Base-by-base conservation (phyloP, 768 basidiomycete species). In the Serendipita sp. region DNA sequence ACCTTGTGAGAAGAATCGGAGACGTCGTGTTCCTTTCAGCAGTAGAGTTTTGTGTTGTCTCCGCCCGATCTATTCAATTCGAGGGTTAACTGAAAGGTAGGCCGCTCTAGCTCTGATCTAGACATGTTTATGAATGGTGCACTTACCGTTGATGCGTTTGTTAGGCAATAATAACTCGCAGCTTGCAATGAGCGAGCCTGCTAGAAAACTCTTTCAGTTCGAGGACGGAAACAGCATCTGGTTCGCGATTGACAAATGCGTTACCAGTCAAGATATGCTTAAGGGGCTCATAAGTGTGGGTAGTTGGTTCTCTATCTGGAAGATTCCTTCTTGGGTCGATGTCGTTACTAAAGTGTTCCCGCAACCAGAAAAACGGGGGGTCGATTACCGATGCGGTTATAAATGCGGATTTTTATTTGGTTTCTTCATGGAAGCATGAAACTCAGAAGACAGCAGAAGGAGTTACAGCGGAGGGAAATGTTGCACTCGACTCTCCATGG, bases 201-300 rank as follows among this genome's bases (percentile, higher is more conserved):
- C 48, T 7, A 5, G 23, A 10, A 16, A 8, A 28, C n/a, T 52
- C 8, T 52, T 52, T 10, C 48, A 52, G 48, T 52, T 52, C 32
- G 56, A 60, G n/a, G 56, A 60, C n/a, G 56, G 56, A 60, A 8
- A 4, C 16, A 60, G 56, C 35, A 60, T 60, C 2, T 60, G 56
- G 56, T 35, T 60, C 56, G 34, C 56, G 4, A 35, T 60, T 60
- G 28, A 60, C 16, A 23, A 8, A 16, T 10, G n/a, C 10, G 56
- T 32, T 1, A 23, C 28, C 16, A 35, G 34, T 28, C 56, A 60
- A 16, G 18, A 16, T 16, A 52, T 18, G 32, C 48, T 32, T 52
- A 10, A 60, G 32, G 56, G 10, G 34, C 56, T 51, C 48, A 51
- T 18, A 51, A 51, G n/a, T 5, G 23, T 60, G n/a, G 32, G 13